Evolutionary conservation across 495 filamentous ascomycete species (phyloP).

Genomic region (Penicillium bovifimosum): DNA sequence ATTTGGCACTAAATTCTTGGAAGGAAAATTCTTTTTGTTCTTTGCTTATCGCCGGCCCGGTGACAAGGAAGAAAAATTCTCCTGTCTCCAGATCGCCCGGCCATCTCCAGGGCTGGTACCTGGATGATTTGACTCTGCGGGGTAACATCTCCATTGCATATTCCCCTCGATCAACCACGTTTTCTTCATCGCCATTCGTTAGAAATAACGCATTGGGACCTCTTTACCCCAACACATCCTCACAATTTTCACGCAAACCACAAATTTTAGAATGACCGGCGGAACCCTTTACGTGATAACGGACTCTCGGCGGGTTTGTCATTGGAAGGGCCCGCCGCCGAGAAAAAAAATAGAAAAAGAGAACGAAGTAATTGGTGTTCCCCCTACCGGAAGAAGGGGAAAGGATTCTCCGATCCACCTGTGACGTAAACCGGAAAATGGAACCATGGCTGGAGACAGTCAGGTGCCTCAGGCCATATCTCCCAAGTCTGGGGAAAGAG

Average conservation of each 20-base stretch:
- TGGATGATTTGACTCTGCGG: constrained; percentile 24
- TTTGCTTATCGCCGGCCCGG: constrained; percentile 15
- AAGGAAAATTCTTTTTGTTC: background rate
- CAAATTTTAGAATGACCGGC: background rate
- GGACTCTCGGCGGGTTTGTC: constrained; percentile 17
- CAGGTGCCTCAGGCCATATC: background rate
- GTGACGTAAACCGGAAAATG: background rate
- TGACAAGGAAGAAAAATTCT: background rate
- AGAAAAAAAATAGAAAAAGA: constrained; percentile 1
- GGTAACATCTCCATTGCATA: constrained; percentile 8
- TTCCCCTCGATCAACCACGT: background rate
- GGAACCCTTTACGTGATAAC: constrained; percentile 26
- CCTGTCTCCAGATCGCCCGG: constrained; percentile 12
- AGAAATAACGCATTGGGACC: constrained; percentile 3
- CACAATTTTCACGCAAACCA: constrained; percentile 7
- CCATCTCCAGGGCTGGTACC: constrained; percentile 17
- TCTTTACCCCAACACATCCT: constrained; percentile 3
- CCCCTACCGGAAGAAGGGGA: background rate
- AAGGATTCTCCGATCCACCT: constrained; percentile 3
- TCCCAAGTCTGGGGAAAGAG: background rate
- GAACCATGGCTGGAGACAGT: no score
- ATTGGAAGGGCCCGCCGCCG: constrained; percentile 27
- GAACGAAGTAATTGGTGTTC: constrained; percentile 15
- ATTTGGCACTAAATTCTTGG: background rate
- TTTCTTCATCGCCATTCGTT: background rate